A percentile compares a stretch with the other conserved stretches of the same genome.
phyloP scores from a whole-genome alignment of 2,329 filamentous ascomycete species.

The Pseudopyrenochaeta lycopersici region DNA sequence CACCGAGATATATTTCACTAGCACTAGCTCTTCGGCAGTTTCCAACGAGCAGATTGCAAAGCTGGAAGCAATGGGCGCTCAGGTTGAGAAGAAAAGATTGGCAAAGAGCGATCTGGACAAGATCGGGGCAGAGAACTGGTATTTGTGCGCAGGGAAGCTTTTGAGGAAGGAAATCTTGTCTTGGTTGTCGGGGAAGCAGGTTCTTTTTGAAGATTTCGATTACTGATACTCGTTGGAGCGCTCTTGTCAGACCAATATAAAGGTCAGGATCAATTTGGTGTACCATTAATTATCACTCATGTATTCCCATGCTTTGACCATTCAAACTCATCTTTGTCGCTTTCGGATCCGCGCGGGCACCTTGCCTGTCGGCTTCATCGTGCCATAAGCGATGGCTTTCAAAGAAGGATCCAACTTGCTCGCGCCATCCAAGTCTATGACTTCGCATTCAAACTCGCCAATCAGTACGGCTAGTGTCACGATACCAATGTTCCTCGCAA shows the following conservation, averaged over 20 bases:
- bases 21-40: slow-evolving; percentile 31
- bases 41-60: slow-evolving; percentile 34
- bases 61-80: slow-evolving; percentile 45
- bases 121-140: slow-evolving; percentile 59
- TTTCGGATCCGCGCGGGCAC: slow-evolving; percentile 10
- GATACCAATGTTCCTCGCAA: slow-evolving; percentile 23
- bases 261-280: too few species aligned
- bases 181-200: slow-evolving; percentile 59
- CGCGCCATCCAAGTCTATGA: slow-evolving; percentile 1
- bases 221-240: slow-evolving; percentile 25
- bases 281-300: too few species aligned
- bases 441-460: slow-evolving; percentile 11
- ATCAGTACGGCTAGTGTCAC: slow-evolving; percentile 13
- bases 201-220: slow-evolving; percentile 63
- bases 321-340: not conserved
- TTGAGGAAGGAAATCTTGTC: slow-evolving; percentile 59
- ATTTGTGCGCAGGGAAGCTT: slow-evolving; percentile 64
- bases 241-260: not conserved
- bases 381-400: slow-evolving; percentile 10
- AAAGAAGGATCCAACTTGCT: not conserved
- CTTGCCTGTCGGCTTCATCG: slow-evolving; percentile 6
- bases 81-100: slow-evolving; percentile 58
- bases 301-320: too few species aligned
- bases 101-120: slow-evolving; percentile 53
- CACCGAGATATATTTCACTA: slow-evolving; percentile 73